These are phyloP conservation scores for Trichoderma gamsii DNA, from an alignment of 495 filamentous ascomycete genomes.

Conservation along the genomic window DNA sequence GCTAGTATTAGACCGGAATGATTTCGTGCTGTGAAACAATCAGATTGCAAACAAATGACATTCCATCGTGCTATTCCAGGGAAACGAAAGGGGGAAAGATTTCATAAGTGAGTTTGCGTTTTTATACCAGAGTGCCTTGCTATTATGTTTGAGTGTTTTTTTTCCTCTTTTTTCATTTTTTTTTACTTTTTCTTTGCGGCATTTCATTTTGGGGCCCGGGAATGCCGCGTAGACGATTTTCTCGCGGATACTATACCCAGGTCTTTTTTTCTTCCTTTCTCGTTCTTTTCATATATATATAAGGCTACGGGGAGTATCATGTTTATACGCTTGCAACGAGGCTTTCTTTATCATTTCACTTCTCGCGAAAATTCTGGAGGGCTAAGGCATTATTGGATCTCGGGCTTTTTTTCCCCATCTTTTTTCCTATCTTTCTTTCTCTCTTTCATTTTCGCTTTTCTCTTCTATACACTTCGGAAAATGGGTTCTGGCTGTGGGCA, in stretches of 20 bases:
- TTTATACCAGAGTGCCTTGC: conserved; percentile 4
- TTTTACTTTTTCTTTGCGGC: neutral
- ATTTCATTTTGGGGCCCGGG: neutral
- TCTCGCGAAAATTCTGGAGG: no score
- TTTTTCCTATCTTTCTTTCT: neutral
- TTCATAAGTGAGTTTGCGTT: conserved; percentile 2
- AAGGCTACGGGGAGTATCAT: neutral
- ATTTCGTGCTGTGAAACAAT: conserved; percentile 10
- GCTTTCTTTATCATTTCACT: neutral
- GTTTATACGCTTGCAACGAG: neutral
- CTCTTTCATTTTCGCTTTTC: neutral
- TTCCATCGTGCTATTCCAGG: neutral
- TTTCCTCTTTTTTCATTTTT: no score
- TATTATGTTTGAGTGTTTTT: neutral
- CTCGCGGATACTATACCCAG: neutral
- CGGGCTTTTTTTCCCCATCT: neutral
- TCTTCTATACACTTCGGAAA: neutral
- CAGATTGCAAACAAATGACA: neutral
- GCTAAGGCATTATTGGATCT: neutral
- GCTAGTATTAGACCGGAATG: neutral
- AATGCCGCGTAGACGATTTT: neutral
- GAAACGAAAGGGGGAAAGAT: neutral
- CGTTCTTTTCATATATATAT: neutral
- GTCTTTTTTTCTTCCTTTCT: neutral
- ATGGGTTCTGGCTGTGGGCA: neutral